Percentiles rank a stretch among this genome's conserved stretches.
Evolutionary conservation across 1,284 basidiomycete genomes (phyloP).

Genomic region (Farysia itapuensis): DNA sequence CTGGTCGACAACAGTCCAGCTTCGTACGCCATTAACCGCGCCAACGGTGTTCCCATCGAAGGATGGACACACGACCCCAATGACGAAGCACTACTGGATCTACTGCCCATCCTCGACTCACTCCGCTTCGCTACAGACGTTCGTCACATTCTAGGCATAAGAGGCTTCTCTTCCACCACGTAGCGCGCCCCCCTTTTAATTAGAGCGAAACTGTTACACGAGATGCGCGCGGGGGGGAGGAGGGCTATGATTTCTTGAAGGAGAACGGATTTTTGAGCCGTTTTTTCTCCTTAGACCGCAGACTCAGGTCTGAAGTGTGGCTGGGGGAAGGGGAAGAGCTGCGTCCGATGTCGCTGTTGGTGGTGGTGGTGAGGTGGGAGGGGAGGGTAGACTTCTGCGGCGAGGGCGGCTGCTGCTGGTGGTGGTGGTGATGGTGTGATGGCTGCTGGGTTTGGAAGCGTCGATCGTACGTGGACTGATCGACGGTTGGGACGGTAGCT

Average conservation of each 20-base stretch:
- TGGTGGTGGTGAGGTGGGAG: neutral
- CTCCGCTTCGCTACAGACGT: conserved; percentile 94
- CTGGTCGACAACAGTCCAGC: conserved; percentile 95
- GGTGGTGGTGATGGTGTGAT: neutral
- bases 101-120: conserved; percentile 91
- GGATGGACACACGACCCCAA: conserved; percentile 97
- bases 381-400: conserved; percentile 7
- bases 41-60: conserved; percentile 97
- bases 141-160: conserved; percentile 82
- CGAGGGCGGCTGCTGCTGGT: neutral
- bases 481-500: neutral
- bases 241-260: conserved; percentile 43
- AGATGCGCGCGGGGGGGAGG: too few species aligned
- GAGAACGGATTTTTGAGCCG: conserved; percentile 37
- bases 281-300: conserved; percentile 37
- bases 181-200: too few species aligned
- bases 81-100: conserved; percentile 92
- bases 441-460: conserved; percentile 14
- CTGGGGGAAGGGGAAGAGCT: conserved; percentile 19
- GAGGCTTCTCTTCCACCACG: conserved; percentile 46
- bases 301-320: conserved; percentile 10
- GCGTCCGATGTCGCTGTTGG: neutral
- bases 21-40: conserved; percentile 89
- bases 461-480: conserved; percentile 17
- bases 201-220: too few species aligned